Evolutionary conservation across 1,284 basidiomycete genomes (phyloP), one percentile per base, ranked within the genome.

Genomic region (Chondrostereum purpureum): DNA sequence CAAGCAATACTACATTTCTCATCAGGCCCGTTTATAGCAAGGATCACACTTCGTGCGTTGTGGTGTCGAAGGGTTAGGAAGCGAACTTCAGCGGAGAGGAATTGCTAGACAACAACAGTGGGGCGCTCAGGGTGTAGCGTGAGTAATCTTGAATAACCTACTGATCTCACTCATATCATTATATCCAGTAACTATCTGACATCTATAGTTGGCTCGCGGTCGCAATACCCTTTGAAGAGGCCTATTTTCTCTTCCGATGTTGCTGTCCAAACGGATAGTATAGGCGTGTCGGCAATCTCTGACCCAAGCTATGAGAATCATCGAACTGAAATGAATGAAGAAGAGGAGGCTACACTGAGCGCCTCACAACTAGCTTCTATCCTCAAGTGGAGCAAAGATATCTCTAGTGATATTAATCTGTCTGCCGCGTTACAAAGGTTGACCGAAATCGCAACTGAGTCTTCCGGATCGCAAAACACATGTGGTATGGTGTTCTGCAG

Each of bases 71-170:
- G 73, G 76, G 5, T 64, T 84, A 3, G 82, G 82, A 11, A 68
- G 67, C 39, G 83, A 84, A 54, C 62, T 85, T 11, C 82, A 83
- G 47, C 66, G 74, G 34, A 73, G 81, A 34, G 82, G 78, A 1
- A 80, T 84, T 45, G 63, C 75, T 2, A 69, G 78, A 10, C 80
- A 84, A 54, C 64, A 73, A 5, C 80, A 83, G 55, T 84, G 80
- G 82, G 82, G 82, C 17, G 82, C 83, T 18, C 73, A 73, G 46
- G 82, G 81, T 21, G 78, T 84, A 50, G 80, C 80, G 81, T 83
- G 64, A 50, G 78, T 65, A 11, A 23, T 18, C 43, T 22, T 10
- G 1, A 22, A 16, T 48, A 22, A 36, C 46, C 47, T 16, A 41
- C 22, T 39, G 42, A 3, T 36, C 39, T 31, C 2, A 11, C 11